Evolutionary conservation across 257 asterid species (phyloP).

Genomic region (Osmanthus fragrans): DNA sequence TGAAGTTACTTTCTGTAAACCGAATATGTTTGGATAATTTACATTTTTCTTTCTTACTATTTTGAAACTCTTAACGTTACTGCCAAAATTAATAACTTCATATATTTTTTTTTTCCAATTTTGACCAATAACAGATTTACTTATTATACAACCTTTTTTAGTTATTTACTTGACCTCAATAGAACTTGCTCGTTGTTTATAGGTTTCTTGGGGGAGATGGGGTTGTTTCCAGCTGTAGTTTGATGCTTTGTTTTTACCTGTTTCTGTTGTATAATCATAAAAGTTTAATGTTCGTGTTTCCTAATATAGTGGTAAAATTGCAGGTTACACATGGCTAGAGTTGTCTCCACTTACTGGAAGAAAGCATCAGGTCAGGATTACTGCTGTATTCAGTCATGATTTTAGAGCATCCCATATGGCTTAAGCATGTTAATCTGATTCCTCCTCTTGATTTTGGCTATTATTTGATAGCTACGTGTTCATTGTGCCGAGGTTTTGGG

Average conservation of each 20-base stretch:
- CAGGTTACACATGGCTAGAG: constrained; percentile 93
- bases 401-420: neutral
- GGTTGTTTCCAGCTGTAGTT: neutral
- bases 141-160: too few relatives aligned
- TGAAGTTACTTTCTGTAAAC: neutral
- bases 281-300: constrained; percentile 1
- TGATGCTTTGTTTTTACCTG: neutral
- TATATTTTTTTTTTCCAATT: too few relatives aligned
- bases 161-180: neutral
- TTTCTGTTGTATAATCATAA: neutral
- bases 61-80: too few relatives aligned
- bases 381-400: neutral
- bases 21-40: neutral
- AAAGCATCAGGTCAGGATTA: constrained; percentile 78
- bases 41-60: too few relatives aligned
- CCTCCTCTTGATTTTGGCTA: constrained; percentile 7
- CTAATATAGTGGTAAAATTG: constrained; percentile 22
- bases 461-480: constrained; percentile 67
- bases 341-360: constrained; percentile 88
- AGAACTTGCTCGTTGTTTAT: neutral
- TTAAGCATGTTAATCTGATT: neutral
- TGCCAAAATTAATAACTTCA: neutral
- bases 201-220: neutral
- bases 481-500: constrained; percentile 97
- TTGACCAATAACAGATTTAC: neutral